Evolutionary conservation across 2,329 filamentous ascomycete genomes (phyloP).

Genomic region (Didymella segeticola): DNA sequence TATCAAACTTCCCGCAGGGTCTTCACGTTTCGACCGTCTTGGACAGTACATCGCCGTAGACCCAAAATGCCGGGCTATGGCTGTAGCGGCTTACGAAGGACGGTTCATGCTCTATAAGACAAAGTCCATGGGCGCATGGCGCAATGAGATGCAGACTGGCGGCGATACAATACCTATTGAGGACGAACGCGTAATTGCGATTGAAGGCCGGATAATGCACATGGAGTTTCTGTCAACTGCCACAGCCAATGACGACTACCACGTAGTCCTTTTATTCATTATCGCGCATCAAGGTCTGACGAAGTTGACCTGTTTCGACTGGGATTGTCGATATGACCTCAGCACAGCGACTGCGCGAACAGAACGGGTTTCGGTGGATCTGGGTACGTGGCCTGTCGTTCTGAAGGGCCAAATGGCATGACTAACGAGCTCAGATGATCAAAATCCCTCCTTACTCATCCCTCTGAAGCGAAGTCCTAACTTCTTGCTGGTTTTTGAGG

Average conservation of each 20-base stretch:
- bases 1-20: slow-evolving; percentile 65
- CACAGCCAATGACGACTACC: slow-evolving; percentile 68
- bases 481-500: slow-evolving; percentile 50
- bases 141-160: slow-evolving; percentile 51
- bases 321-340: slow-evolving; percentile 56
- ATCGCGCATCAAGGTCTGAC: slow-evolving; percentile 54
- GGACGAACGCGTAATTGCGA: slow-evolving; percentile 53
- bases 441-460: slow-evolving; percentile 49
- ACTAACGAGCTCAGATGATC: slow-evolving; percentile 40
- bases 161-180: slow-evolving; percentile 66
- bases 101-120: slow-evolving; percentile 76
- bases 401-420: too few species aligned
- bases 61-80: slow-evolving; percentile 69
- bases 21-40: slow-evolving; percentile 61
- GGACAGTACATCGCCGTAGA: slow-evolving; percentile 77
- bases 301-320: slow-evolving; percentile 59
- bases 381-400: slow-evolving; percentile 32
- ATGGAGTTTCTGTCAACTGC: slow-evolving; percentile 85
- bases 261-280: slow-evolving; percentile 77
- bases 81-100: slow-evolving; percentile 73
- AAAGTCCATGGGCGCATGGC: slow-evolving; percentile 61
- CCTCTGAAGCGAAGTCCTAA: slow-evolving; percentile 50
- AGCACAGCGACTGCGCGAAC: slow-evolving; percentile 34
- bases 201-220: slow-evolving; percentile 77
- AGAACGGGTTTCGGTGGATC: slow-evolving; percentile 35